Base-by-base conservation (phyloP, 352 stramenopile species). In the Globisporangium mamillatum region DNA sequence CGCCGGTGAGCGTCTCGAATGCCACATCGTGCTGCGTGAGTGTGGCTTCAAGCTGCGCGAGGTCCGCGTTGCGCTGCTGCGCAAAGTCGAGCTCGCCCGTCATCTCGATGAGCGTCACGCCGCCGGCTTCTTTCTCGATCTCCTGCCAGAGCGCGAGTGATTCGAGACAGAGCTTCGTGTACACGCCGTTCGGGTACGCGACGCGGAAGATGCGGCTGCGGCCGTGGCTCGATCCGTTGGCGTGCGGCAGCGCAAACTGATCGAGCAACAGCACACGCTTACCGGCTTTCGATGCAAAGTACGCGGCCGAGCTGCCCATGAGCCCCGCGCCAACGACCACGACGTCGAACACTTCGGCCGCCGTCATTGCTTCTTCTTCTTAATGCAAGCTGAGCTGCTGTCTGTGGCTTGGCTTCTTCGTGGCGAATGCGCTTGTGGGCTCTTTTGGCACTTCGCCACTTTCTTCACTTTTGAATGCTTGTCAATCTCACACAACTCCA, bases 141-240 rank as follows among this genome's bases (percentile, higher is more conserved):
- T 72, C 72, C n/a, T 72, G 74, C 80, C 84, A 92, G 72, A 87
- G 69, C n/a, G 75, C 57, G 8, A 90, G 77, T 32, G 80, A 89
- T 44, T 78, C 71, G 41, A 90, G 68, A 66, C 89, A 87, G 63
- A 92, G 77, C 41, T 78, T 75, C 20, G 91, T 89, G 80, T 95
- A 95, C 34, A 73, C 68, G 32, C 75, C 72, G 60, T 90, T 79
- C 52, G 84, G 79, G 66, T 97, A 97, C 12, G 83, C 89, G 22
- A 91, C 78, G n/a, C 88, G 84, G 71, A 91, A 92, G 69, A 97
- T 91, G 60, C 88, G 81, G 41, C 77, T 94, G 24, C 75, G 70
- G 24, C 89, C 89, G 75, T 95, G 86, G 55, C 83, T 94, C 0
- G 84, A 95, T 4, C 89, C 88, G 18, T 78, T 74, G 27, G 67